A percentile compares a stretch with the other conserved stretches of the same genome.
Evolutionary conservation across 768 basidiomycete species (phyloP).

Genomic region (Boletus rufocinnamomeus): DNA sequence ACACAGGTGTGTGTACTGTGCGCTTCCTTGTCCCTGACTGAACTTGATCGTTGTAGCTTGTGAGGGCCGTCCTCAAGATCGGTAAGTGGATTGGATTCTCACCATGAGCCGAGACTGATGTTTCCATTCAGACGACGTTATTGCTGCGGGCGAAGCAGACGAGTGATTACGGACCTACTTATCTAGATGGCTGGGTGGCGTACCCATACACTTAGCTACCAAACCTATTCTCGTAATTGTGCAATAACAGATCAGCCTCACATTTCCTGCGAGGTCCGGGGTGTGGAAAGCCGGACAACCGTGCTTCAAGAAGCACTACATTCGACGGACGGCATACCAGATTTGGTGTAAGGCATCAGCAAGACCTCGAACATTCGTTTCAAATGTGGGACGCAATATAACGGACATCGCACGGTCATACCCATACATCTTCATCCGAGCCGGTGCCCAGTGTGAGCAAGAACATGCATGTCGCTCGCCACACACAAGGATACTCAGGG

Average conservation of each 20-base stretch:
- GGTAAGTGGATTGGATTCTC: slow-evolving; percentile 46
- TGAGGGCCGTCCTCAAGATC: slow-evolving; percentile 86
- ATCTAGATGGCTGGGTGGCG: slow-evolving; percentile 17
- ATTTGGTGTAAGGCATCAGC: too few relatives aligned
- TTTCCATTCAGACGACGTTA: slow-evolving; percentile 68
- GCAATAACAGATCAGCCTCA: slow-evolving; percentile 5
- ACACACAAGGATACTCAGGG: too few relatives aligned
- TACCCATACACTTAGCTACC: slow-evolving; percentile 22
- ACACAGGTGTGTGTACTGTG: slow-evolving; percentile 66
- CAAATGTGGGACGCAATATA: too few relatives aligned
- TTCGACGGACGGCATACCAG: too few relatives aligned
- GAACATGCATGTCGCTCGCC: too few relatives aligned
- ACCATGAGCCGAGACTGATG: slow-evolving; percentile 2
- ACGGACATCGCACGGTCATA: too few relatives aligned
- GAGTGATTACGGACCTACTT: slow-evolving; percentile 44
- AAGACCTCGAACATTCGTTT: too few relatives aligned
- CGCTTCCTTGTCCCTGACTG: slow-evolving; percentile 1
- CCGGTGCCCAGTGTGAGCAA: too few relatives aligned
- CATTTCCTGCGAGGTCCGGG: too few relatives aligned
- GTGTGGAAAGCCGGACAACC: too few relatives aligned
- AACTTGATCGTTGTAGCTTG: slow-evolving; percentile 51
- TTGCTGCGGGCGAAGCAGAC: slow-evolving; percentile 68
- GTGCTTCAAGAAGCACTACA: too few relatives aligned
- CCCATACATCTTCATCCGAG: too few relatives aligned
- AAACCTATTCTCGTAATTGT: slow-evolving; percentile 28